These are phyloP conservation scores for Aurinia saxatilis DNA, from an alignment of 345 rosid species.

Conservation along the genomic window DNA sequence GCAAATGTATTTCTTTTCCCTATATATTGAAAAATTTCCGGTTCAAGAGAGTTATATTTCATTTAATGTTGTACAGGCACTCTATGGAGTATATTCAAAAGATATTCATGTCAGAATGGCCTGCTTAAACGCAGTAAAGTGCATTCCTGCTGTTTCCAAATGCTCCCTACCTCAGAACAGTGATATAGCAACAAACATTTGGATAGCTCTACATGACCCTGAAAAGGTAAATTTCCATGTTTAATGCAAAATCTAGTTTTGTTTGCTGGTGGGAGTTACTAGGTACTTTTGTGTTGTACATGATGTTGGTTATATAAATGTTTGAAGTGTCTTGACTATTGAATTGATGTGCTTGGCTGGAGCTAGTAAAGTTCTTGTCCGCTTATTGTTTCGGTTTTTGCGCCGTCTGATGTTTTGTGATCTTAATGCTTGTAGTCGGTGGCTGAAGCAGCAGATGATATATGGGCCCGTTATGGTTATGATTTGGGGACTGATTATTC, in stretches of 20 bases:
- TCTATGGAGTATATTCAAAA: constrained; percentile 87
- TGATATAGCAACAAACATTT: constrained; percentile 77
- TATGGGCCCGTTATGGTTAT: constrained; percentile 92
- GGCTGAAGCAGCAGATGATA: constrained; percentile 87
- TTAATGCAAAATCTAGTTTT: constrained; percentile 1
- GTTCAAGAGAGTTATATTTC: constrained; percentile 12
- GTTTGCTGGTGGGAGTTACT: background rate
- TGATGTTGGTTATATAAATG: background rate
- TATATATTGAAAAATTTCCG: background rate
- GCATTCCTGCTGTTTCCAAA: constrained; percentile 78
- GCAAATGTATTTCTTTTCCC: constrained; percentile 53
- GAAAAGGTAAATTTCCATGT: constrained; percentile 58
- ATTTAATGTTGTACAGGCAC: constrained; percentile 49
- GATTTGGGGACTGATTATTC: constrained; percentile 92
- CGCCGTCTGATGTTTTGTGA: constrained; percentile 2
- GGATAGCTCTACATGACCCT: constrained; percentile 95
- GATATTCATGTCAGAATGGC: constrained; percentile 96
- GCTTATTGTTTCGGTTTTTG: background rate
- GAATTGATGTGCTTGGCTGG: background rate
- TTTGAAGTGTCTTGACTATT: background rate
- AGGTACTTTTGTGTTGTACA: background rate
- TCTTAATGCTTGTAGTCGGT: constrained; percentile 48
- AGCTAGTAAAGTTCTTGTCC: background rate
- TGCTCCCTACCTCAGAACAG: constrained; percentile 64
- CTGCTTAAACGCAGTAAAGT: constrained; percentile 90